Conservation (phyloP, 2,329 filamentous ascomycete species). For the Fusarium hainanense region DNA sequence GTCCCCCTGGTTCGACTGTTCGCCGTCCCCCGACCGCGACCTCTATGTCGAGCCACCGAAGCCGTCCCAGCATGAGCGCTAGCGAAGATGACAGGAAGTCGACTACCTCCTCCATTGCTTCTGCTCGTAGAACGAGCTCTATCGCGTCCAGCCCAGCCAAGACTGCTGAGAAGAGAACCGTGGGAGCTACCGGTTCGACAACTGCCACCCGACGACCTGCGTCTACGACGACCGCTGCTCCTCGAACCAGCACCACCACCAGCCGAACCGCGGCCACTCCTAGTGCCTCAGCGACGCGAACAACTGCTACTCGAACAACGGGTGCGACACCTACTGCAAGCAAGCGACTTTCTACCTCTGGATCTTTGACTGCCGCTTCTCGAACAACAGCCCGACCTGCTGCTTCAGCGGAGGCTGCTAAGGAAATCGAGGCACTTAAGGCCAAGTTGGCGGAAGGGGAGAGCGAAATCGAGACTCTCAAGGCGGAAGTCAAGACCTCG, state of each 20-base stretch:
- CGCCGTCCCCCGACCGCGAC: slow-evolving; percentile 51
- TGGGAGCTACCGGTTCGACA: slow-evolving; percentile 49
- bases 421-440: slow-evolving; percentile 71
- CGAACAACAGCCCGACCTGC: slow-evolving; percentile 55
- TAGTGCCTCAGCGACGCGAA: slow-evolving; percentile 28
- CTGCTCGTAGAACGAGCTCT: slow-evolving; percentile 58
- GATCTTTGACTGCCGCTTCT: slow-evolving; percentile 52
- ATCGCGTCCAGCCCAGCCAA: slow-evolving; percentile 54
- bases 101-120: slow-evolving; percentile 51
- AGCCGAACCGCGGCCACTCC: slow-evolving; percentile 43
- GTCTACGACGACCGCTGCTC: slow-evolving; percentile 48
- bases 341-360: slow-evolving; percentile 67
- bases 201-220: slow-evolving; percentile 51
- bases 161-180: slow-evolving; percentile 51
- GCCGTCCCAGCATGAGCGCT: slow-evolving; percentile 60
- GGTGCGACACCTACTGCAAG: slow-evolving; percentile 56
- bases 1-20: slow-evolving; percentile 55
- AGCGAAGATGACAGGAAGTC: slow-evolving; percentile 64
- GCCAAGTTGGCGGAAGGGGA: slow-evolving; percentile 68
- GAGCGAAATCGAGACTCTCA: slow-evolving; percentile 66
- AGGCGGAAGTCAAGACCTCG: slow-evolving; percentile 65
- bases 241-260: slow-evolving; percentile 50
- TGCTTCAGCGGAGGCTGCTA: slow-evolving; percentile 58
- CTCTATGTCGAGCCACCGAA: slow-evolving; percentile 57
- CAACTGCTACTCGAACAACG: slow-evolving; percentile 53